Evolutionary conservation across 2,329 filamentous ascomycete species (phyloP).

Genomic region (Venturia carpophila): DNA sequence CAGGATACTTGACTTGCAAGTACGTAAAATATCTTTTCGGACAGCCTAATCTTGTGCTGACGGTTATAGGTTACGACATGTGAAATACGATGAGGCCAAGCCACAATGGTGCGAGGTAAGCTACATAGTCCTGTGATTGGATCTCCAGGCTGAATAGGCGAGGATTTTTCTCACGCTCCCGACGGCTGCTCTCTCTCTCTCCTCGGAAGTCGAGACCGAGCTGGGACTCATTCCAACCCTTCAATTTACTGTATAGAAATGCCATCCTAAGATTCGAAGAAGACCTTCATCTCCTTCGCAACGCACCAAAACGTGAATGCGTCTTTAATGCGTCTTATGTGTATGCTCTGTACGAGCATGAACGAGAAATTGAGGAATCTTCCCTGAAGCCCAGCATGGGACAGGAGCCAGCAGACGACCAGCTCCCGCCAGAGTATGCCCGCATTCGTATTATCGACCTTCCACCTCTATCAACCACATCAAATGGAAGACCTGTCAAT

Average conservation of each 20-base stretch:
- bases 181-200: background rate
- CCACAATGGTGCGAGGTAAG: background rate
- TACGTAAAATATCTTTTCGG: background rate
- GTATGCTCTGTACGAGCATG: constrained; percentile 8
- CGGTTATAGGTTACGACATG: background rate
- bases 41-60: background rate
- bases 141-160: background rate
- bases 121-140: background rate
- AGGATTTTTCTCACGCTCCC: background rate
- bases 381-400: background rate
- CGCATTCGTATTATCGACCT: constrained; percentile 10
- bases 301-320: constrained; percentile 4
- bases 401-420: background rate
- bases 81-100: constrained; percentile 13
- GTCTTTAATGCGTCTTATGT: constrained; percentile 2
- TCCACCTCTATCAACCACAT: constrained; percentile 1
- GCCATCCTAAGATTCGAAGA: constrained; percentile 10
- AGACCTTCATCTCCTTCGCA: constrained; percentile 2
- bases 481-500: background rate
- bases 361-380: background rate
- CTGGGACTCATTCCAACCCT: constrained; percentile 7
- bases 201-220: background rate
- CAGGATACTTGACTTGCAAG: constrained; percentile 16
- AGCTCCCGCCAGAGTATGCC: background rate
- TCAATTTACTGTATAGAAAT: constrained; percentile 12